Conservation (phyloP, 371 early-diverging fungal genomes). For the Dinochytrium kinnereticum region DNA sequence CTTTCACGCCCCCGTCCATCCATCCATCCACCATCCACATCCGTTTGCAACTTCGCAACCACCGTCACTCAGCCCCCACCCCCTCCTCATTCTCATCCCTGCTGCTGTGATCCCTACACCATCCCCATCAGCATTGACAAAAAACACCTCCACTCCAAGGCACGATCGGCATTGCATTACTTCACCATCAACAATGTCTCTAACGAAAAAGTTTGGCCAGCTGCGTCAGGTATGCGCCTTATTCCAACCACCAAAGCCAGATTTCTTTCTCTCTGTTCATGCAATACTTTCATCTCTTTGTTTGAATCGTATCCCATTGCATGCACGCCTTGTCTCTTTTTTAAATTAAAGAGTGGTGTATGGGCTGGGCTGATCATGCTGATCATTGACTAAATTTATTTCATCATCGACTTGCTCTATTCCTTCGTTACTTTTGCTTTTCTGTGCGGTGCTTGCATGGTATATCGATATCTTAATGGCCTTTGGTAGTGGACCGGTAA, state of each 20-base stretch:
- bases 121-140: no score
- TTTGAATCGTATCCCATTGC: no score
- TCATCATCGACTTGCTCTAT: not conserved
- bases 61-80: no score
- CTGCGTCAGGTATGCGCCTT: conserved; percentile 68
- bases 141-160: not conserved
- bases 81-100: no score
- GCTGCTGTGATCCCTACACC: no score
- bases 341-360: no score
- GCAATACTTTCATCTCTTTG: no score
- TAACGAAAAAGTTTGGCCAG: conserved; percentile 69
- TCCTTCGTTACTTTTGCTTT: not conserved
- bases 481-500: conserved; percentile 26
- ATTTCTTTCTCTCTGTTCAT: not conserved
- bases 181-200: not conserved
- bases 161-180: not conserved
- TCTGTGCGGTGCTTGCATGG: not conserved
- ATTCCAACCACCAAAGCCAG: not conserved
- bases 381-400: not conserved
- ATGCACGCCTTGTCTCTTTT: no score
- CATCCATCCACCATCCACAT: no score
- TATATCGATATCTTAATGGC: conserved; percentile 3
- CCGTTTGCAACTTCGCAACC: no score
- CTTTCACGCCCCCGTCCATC: no score
- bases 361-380: no score